phyloP scores from a whole-genome alignment of 306 rosid species.

The Dryas octopetala region DNA sequence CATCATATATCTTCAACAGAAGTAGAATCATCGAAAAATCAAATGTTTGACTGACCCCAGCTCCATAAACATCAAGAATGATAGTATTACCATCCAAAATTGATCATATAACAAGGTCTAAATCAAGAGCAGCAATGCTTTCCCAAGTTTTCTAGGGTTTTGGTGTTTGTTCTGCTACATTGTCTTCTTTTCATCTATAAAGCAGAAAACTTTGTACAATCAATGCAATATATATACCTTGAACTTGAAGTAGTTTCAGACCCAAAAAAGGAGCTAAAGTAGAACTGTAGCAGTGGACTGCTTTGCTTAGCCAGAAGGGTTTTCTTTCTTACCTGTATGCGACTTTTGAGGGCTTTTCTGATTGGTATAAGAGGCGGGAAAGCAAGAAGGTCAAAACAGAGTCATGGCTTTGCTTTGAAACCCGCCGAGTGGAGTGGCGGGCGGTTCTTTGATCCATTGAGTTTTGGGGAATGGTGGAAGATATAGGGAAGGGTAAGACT shows the following conservation, averaged over 20 bases:
- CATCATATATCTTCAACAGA: not conserved
- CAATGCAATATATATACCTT: no score
- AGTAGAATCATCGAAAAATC: not conserved
- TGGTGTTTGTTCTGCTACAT: no score
- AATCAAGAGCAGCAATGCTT: no score
- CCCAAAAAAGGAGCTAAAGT: not conserved
- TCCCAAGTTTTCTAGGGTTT: no score
- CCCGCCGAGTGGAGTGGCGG: not conserved
- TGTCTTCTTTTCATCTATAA: no score
- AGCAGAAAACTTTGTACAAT: no score
- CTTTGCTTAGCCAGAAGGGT: no score
- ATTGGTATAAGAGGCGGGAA: constrained; percentile 10
- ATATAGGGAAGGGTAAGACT: not conserved
- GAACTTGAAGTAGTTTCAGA: no score
- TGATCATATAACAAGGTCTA: no score
- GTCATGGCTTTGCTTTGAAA: not conserved
- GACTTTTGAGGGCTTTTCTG: not conserved
- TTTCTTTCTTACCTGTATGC: no score
- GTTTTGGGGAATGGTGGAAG: not conserved
- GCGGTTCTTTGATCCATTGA: not conserved
- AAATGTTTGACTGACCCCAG: not conserved
- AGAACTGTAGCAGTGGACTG: no score
- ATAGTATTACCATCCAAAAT: not conserved
- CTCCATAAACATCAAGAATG: not conserved
- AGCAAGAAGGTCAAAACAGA: not conserved